phyloP scores from a whole-genome alignment of 2,329 filamentous ascomycete species.

The Fusarium guadeloupense region DNA sequence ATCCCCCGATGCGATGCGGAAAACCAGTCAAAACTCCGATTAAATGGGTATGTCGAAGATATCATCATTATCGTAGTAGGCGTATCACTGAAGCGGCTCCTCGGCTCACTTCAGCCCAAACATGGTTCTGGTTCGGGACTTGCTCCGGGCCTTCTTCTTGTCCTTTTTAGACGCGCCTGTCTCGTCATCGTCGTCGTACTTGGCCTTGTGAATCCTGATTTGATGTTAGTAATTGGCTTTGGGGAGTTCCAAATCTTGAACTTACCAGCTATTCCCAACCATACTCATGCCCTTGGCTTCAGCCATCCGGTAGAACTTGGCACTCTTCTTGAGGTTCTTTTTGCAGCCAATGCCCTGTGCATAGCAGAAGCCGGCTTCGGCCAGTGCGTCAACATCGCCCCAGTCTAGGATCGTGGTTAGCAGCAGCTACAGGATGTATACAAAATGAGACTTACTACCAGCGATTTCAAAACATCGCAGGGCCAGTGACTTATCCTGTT shows the following conservation, averaged over 20 bases:
- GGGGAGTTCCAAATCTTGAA: slow-evolving; percentile 35
- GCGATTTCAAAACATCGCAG: slow-evolving; percentile 96
- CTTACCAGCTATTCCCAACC: slow-evolving; percentile 97
- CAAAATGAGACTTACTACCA: slow-evolving; percentile 65
- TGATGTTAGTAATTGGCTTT: neutral
- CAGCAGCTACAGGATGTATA: neutral
- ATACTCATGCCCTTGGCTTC: slow-evolving; percentile 95
- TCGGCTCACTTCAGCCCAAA: slow-evolving; percentile 62
- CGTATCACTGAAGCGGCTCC: slow-evolving; percentile 22
- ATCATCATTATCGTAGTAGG: slow-evolving; percentile 45
- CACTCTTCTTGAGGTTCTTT: slow-evolving; percentile 95
- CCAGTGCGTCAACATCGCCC: slow-evolving; percentile 94
- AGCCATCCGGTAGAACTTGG: slow-evolving; percentile 87
- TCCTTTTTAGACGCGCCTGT: slow-evolving; percentile 56
- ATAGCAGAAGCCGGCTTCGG: slow-evolving; percentile 96
- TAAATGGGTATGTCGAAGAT: slow-evolving; percentile 46
- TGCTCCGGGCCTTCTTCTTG: slow-evolving; percentile 75
- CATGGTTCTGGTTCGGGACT: slow-evolving; percentile 78
- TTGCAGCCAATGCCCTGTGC: slow-evolving; percentile 92
- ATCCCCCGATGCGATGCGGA: slow-evolving; percentile 35
- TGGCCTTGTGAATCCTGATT: slow-evolving; percentile 93
- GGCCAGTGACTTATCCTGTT: slow-evolving; percentile 88
- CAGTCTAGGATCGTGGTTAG: slow-evolving; percentile 65
- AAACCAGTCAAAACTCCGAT: slow-evolving; percentile 47
- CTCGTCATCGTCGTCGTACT: slow-evolving; percentile 80